phyloP scores from a whole-genome alignment of 1,284 basidiomycete genomes.

The Pseudozyma sp. region DNA sequence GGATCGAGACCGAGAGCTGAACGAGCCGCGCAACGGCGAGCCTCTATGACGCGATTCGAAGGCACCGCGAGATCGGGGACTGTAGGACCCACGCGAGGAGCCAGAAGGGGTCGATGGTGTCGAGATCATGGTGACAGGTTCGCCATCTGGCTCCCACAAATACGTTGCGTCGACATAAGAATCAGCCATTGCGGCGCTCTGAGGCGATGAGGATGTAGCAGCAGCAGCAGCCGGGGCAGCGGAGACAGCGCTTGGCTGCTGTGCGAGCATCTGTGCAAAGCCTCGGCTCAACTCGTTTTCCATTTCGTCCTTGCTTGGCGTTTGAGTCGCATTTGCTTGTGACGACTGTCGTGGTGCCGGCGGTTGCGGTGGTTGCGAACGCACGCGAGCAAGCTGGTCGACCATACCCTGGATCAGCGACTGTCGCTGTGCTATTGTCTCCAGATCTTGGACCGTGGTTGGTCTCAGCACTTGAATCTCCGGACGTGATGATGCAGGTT shows the following conservation, averaged over 20 bases:
- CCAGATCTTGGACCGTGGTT: background rate
- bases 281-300: constrained; percentile 15
- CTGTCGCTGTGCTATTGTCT: constrained; percentile 10
- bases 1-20: background rate
- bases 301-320: background rate
- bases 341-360: background rate
- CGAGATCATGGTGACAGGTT: constrained; percentile 24
- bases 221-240: background rate
- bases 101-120: constrained; percentile 9
- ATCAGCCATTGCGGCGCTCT: background rate
- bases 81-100: background rate
- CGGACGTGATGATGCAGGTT: background rate
- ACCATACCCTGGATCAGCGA: constrained; percentile 29
- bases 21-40: background rate
- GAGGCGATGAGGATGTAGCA: background rate
- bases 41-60: background rate
- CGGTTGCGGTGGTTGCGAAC: constrained; percentile 7
- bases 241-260: constrained; percentile 6
- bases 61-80: constrained; percentile 10
- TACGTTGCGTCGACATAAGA: background rate
- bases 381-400: constrained; percentile 27
- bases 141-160: constrained; percentile 1
- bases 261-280: constrained; percentile 32
- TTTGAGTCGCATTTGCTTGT: background rate
- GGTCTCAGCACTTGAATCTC: background rate